Evolutionary conservation across 495 filamentous ascomycete genomes (phyloP), one percentile per base, ranked within the genome.

Genomic region (Xylaria castorea): DNA sequence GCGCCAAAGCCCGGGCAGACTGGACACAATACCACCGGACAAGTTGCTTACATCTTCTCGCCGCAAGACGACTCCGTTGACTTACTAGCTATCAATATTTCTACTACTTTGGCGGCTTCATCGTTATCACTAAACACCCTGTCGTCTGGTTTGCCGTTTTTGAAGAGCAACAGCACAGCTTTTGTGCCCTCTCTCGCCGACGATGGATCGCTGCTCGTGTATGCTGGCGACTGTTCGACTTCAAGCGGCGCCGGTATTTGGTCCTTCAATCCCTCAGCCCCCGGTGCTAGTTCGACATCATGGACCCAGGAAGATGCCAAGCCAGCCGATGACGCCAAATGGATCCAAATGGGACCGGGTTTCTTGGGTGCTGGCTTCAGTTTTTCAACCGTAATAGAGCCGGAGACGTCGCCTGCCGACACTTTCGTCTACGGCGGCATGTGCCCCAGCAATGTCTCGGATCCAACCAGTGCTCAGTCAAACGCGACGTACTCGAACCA

Each of bases 391-490:
- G 84, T 86, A 18, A 80, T 87, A 11, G 84, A 88, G n/a, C 84
- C 86, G 8, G 70, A 76, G 53, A 72, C 83, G 75, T 86, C 74
- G 74, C 80, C 73, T 67, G 85, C 76, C 38, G 83, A 74, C n/a
- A 82, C 93, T 44, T 97, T 92, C 77, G 77, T 91, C 63, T 97
- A 96, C 83, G 94, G 93, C 46, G 94, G 94, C 62, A 96, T 97
- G 94, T 97, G 94, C 76, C 92, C 93, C 0, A 85, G 80, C 32
- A 71, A 81, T 16, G 83, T 82, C 44, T 75, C 82, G 4, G 83
- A 83, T 14, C 72, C 74, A 5, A 78, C 83, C 8, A 79, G 82
- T 22, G 91, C 91, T 88, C 86, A 92, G 50, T 85, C 87, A 18
- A 77, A 85, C 0, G 93, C 92, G 0, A 86, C 88, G 48, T 97